Evolutionary conservation across 371 early-diverging fungal species (phyloP), one percentile per base, ranked within the genome.

Genomic region (Actinomortierella wolfii): DNA sequence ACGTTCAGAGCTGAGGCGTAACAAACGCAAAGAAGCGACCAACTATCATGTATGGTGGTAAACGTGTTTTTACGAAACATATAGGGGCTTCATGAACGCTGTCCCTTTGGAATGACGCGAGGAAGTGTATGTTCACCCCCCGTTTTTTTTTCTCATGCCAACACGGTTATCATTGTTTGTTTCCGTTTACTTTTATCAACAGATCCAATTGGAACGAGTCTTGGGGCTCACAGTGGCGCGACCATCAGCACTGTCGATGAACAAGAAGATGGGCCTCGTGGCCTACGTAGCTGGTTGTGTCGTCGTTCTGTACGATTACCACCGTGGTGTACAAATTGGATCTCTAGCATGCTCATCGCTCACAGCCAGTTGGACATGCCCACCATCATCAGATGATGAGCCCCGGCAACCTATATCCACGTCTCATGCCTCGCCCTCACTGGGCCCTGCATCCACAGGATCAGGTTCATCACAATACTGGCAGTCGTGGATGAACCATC

Each of bases 221-320:
- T 71, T 88, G 15, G 89, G 89, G 0, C 67, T 88, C 25, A 89
- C 89, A 3, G 79, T 86, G 4, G 81, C 77, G 26, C 81, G 81
- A 15, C 78, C 82, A 21, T 83, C 85, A 67, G 76, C 79, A 24
- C 56, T 92, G 48, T 84, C 86, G 6, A 77, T 85, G 46, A 81
- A 88, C 46, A 66, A 81, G 43, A 59, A 67, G 4, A 77, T 81
- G 6, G 87, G 85, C 73, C 60, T 89, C 47, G 79, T 91, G 25
- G 92, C 91, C 26, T 90, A 88, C 78, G 85, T 90, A 25, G 89
- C 93, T 28, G 93, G 92, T 34, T 89, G 87, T 25, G 84, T 86
- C 3, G 86, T 89, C 8, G 88, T 90, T 18, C 78, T 91, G 34
- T 91, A 90, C 70, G 86, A 89, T 67, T 84, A 89, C 67, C 82